Percentiles rank a stretch among this genome's conserved stretches.
These are phyloP conservation scores for Reticulascus tulasneorum DNA, from an alignment of 2,329 filamentous ascomycete genomes.

Conservation along the genomic window DNA sequence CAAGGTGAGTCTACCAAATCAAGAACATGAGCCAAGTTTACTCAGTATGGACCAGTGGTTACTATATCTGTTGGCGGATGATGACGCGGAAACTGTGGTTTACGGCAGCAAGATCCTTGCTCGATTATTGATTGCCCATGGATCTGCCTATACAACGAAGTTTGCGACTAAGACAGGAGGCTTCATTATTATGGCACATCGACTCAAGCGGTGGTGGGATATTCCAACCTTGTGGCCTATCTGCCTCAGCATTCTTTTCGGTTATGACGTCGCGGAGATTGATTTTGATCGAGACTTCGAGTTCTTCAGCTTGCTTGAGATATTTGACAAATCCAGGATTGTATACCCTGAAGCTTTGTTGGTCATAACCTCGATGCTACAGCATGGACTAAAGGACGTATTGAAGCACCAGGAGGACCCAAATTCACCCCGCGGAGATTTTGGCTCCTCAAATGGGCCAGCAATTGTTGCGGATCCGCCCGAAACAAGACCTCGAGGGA, in stretches of 20 bases:
- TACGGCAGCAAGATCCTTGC: slow-evolving; percentile 80
- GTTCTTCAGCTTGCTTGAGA: slow-evolving; percentile 66
- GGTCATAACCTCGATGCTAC: slow-evolving; percentile 81
- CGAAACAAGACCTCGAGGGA: slow-evolving; percentile 41
- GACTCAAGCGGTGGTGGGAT: slow-evolving; percentile 85
- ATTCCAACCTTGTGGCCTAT: slow-evolving; percentile 80
- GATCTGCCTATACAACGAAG: slow-evolving; percentile 75
- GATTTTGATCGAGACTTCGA: slow-evolving; percentile 72
- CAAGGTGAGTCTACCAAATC: slow-evolving; percentile 56
- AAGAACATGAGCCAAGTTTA: slow-evolving; percentile 14
- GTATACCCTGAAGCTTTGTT: slow-evolving; percentile 73
- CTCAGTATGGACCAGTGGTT: slow-evolving; percentile 62
- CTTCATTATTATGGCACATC: slow-evolving; percentile 78
- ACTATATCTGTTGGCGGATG: slow-evolving; percentile 83
- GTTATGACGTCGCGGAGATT: slow-evolving; percentile 70
- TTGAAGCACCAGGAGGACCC: slow-evolving; percentile 59
- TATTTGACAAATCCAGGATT: slow-evolving; percentile 67
- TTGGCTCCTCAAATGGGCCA: slow-evolving; percentile 1
- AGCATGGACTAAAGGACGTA: slow-evolving; percentile 73
- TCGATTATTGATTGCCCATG: slow-evolving; percentile 78
- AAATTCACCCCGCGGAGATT: slow-evolving; percentile 41
- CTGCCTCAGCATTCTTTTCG: slow-evolving; percentile 85
- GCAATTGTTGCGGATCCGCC: slow-evolving; percentile 17
- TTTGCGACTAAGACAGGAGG: slow-evolving; percentile 82
- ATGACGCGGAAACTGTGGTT: slow-evolving; percentile 77